phyloP scores from a whole-genome alignment of 2,329 filamentous ascomycete genomes.

The Pezicula neosporulosa region DNA sequence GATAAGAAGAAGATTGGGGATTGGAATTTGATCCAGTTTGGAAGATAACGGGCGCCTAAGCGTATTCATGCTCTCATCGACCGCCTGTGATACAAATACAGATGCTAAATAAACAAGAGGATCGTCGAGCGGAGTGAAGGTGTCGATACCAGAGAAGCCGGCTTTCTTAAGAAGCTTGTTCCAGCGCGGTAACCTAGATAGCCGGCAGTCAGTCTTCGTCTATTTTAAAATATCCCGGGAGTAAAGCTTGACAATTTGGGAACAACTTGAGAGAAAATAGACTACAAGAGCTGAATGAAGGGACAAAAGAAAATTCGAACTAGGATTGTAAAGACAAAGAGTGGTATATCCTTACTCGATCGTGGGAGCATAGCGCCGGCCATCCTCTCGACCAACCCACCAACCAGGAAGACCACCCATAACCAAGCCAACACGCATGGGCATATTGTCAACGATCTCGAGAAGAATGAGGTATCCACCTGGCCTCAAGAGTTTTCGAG shows the following conservation, averaged over 20 bases:
- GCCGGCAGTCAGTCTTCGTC: background rate
- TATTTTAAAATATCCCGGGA: background rate
- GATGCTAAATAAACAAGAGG: slow-evolving; percentile 8
- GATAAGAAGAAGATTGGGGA: slow-evolving; percentile 12
- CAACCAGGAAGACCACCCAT: slow-evolving; percentile 11
- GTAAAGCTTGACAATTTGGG: no score
- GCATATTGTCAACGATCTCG: slow-evolving; percentile 1
- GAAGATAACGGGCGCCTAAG: slow-evolving; percentile 24
- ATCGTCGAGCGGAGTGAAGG: slow-evolving; percentile 10
- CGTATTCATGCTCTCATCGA: slow-evolving; percentile 24
- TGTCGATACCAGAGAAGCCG: slow-evolving; percentile 28
- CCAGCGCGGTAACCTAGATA: background rate
- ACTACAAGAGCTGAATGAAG: no score
- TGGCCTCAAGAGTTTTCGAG: slow-evolving; percentile 34
- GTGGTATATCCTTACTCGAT: background rate
- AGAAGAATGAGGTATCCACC: slow-evolving; percentile 35
- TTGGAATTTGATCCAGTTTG: background rate
- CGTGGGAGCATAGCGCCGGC: slow-evolving; percentile 14
- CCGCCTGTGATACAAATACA: slow-evolving; percentile 30
- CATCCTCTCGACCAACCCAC: slow-evolving; percentile 8
- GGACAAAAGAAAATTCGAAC: background rate
- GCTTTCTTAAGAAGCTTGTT: slow-evolving; percentile 10
- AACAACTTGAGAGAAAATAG: no score
- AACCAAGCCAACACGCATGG: background rate
- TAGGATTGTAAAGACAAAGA: background rate